A percentile compares a stretch with the other conserved stretches of the same genome.
phyloP scores from a whole-genome alignment of 1,139 yeast genomes.

The Casaregolazyma lundiana region DNA sequence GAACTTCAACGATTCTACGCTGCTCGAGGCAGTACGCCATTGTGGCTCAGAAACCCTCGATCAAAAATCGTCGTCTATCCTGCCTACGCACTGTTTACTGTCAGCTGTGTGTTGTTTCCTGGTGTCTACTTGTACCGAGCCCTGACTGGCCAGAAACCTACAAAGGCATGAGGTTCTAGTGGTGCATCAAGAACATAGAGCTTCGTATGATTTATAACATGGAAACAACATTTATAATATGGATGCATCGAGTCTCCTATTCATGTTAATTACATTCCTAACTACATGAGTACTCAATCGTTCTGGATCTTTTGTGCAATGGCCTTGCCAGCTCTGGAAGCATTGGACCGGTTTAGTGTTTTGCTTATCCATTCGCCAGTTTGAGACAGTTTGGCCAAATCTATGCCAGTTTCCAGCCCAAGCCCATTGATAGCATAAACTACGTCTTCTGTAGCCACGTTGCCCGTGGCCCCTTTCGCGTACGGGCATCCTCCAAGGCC shows the following conservation, averaged over 20 bases:
- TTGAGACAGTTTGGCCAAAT: slow-evolving; percentile 25
- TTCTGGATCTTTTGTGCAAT: slow-evolving; percentile 14
- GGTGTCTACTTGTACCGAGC: slow-evolving; percentile 28
- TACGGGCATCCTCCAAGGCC: slow-evolving; percentile 39
- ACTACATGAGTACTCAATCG: neutral
- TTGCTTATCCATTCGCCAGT: slow-evolving; percentile 33
- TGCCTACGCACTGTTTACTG: slow-evolving; percentile 79
- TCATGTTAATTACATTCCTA: neutral
- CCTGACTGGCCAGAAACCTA: slow-evolving; percentile 10
- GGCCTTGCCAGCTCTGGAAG: slow-evolving; percentile 33
- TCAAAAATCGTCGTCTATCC: slow-evolving; percentile 82
- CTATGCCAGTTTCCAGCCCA: slow-evolving; percentile 34
- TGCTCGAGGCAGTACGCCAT: slow-evolving; percentile 33
- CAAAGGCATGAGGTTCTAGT: neutral
- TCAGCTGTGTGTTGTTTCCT: slow-evolving; percentile 62
- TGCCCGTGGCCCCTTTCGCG: slow-evolving; percentile 37
- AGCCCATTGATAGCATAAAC: slow-evolving; percentile 34
- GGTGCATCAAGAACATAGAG: neutral
- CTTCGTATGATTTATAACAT: too few relatives aligned
- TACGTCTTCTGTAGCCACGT: slow-evolving; percentile 36
- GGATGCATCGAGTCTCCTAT: too few relatives aligned
- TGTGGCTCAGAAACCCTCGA: slow-evolving; percentile 47
- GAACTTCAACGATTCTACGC: slow-evolving; percentile 38
- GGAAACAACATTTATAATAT: too few relatives aligned
- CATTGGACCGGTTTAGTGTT: slow-evolving; percentile 27